Evolutionary conservation across 2,329 filamentous ascomycete genomes (phyloP), one percentile per base, ranked within the genome.

Genomic region (Neurospora crassa): DNA sequence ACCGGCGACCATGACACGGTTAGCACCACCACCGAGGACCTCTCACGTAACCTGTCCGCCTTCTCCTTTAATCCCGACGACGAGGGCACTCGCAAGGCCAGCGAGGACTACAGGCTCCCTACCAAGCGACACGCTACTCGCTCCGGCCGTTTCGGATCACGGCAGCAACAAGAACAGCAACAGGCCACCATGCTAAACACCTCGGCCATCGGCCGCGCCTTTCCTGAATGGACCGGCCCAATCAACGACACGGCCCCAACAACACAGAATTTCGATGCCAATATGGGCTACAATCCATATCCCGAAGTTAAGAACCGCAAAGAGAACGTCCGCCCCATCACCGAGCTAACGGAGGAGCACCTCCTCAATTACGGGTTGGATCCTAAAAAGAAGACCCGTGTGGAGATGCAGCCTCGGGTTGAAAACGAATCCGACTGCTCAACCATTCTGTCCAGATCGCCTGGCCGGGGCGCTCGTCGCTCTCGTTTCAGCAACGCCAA

Each of bases 1-100:
- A 88, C 86, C 40, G 86, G 86, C 70, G 86, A 85, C 69, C 86
- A 87, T 79, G 86, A 86, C 77, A 87, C 85, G 73, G 82, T 88
- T 74, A 86, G 84, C 76, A 83, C 84, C 70, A 88, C 85, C 67
- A 77, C 83, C 72, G 86, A 85, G 24, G 86, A 87, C 40, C 79
- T 88, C 74, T 84, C 86, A 73, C 83, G 83, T 69, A 83, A 85
- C 71, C 83, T 84, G 69, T 86, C 86, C 45, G 84, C 85, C 59
- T 80, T 88, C 75, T 85, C 86, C 72, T 83, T 85, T 71, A 83
- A 84, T 71, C 84, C 83, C 45, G 85, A 87, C 72, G 84, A 82
- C 78, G 86, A 88, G 77, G 86, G 85, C 40, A 87, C 85, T 53
- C 84, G 84, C 71, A 81, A 80, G 71, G 80, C 86, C 53, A 83